Evolutionary conservation across 257 asterid genomes (phyloP).

Genomic region (Przewalskia tangutica): DNA sequence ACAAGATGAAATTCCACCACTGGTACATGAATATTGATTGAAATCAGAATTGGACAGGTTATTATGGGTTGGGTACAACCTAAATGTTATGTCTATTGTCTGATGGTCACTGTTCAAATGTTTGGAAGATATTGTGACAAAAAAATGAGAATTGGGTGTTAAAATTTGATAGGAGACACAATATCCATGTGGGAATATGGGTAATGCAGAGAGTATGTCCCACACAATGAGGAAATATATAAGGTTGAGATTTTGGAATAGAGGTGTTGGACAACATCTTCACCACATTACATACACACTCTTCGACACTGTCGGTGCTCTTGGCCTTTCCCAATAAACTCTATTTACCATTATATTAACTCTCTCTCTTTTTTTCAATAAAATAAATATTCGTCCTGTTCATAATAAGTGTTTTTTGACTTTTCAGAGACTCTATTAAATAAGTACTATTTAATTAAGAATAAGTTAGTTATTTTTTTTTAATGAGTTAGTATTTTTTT

Average conservation of each 20-base stretch:
- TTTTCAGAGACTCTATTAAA: too few relatives aligned
- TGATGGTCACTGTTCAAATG: neutral
- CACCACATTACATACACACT: neutral
- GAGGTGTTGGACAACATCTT: constrained; percentile 17
- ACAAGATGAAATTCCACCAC: too few relatives aligned
- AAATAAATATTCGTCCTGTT: too few relatives aligned
- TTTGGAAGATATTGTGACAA: neutral
- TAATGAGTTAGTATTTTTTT: too few relatives aligned
- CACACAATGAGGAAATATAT: too few relatives aligned
- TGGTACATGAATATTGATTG: too few relatives aligned
- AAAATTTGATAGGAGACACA: neutral
- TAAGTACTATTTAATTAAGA: too few relatives aligned
- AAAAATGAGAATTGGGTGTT: neutral
- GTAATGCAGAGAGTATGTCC: neutral
- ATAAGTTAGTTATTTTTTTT: too few relatives aligned
- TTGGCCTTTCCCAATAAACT: neutral
- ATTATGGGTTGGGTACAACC: too few relatives aligned
- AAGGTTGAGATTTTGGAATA: constrained; percentile 18
- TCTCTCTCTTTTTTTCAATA: too few relatives aligned
- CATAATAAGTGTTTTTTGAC: too few relatives aligned
- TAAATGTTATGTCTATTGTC: neutral
- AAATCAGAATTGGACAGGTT: too few relatives aligned
- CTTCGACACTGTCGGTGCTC: neutral
- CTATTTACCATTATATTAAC: neutral
- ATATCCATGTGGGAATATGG: neutral